Conservation (phyloP, 192 early-diverging fungal species). For the Dissophora ornata region DNA sequence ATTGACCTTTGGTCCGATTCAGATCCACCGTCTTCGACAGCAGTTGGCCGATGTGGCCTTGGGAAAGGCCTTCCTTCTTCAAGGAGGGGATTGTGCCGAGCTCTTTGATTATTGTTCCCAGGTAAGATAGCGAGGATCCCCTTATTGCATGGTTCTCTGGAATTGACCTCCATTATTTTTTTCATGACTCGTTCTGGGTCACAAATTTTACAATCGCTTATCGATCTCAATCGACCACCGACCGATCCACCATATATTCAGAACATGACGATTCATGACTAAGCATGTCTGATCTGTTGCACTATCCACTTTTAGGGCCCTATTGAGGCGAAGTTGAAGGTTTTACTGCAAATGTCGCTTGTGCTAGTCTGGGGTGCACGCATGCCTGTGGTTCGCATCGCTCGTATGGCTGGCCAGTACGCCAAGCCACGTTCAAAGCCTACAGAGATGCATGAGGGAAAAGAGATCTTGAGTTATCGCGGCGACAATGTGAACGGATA, state of each 20-base stretch:
- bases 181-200: constrained; percentile 40
- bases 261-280: background rate
- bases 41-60: constrained; percentile 91
- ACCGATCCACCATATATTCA: background rate
- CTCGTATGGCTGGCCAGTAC: constrained; percentile 98
- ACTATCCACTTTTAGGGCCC: constrained; percentile 62
- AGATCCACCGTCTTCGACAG: constrained; percentile 84
- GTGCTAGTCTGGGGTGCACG: constrained; percentile 95
- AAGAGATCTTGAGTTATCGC: constrained; percentile 87
- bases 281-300: background rate
- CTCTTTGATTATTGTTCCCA: constrained; percentile 97
- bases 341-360: constrained; percentile 97
- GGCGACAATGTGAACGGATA: constrained; percentile 99
- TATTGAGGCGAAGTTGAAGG: constrained; percentile 96
- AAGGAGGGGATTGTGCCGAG: constrained; percentile 99
- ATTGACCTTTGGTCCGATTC: no score
- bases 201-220: constrained; percentile 2
- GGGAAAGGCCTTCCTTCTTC: constrained; percentile 92
- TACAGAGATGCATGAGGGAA: constrained; percentile 87
- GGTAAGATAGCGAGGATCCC: constrained; percentile 55
- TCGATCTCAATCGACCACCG: no score
- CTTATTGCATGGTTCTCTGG: background rate
- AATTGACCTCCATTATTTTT: no score
- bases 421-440: constrained; percentile 97
- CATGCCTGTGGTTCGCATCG: constrained; percentile 94